phyloP scores from a whole-genome alignment of 2,329 filamentous ascomycete species.

The Epichloe gansuensis region DNA sequence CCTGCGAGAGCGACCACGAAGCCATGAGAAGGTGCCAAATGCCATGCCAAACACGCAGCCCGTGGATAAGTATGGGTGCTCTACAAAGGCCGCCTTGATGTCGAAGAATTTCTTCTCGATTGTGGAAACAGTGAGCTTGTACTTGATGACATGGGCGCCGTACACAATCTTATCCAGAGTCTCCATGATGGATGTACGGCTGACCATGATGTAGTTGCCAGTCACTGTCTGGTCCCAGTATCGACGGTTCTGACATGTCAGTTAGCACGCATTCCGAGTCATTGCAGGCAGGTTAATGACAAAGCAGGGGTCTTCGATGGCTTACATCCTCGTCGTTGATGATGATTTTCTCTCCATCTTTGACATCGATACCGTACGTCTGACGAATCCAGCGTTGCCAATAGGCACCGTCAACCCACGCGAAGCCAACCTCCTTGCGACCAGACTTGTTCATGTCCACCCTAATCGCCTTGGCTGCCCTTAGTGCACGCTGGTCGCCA shows the following conservation, averaged over 20 bases:
- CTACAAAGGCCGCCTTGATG: conserved; percentile 43
- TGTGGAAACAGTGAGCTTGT: conserved; percentile 65
- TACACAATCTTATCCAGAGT: conserved; percentile 62
- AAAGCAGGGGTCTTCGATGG: conserved; percentile 9
- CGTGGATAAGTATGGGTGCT: conserved; percentile 47
- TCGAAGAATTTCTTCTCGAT: conserved; percentile 62
- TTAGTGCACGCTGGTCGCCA: conserved; percentile 74
- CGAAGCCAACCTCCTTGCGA: conserved; percentile 83
- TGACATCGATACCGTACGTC: conserved; percentile 87
- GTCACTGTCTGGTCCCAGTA: conserved; percentile 93
- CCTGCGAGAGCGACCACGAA: conserved; percentile 42
- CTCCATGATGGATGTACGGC: conserved; percentile 81
- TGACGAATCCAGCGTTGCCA: conserved; percentile 95
- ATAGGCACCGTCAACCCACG: conserved; percentile 93
- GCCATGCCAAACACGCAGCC: conserved; percentile 46
- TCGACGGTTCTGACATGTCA: conserved; percentile 55
- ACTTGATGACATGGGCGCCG: conserved; percentile 56
- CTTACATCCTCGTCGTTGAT: conserved; percentile 96
- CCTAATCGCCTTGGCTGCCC: conserved; percentile 78
- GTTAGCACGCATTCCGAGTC: neutral
- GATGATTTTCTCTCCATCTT: conserved; percentile 80
- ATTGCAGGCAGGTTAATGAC: neutral
- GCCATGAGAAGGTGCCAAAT: conserved; percentile 40
- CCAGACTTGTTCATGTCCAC: conserved; percentile 84
- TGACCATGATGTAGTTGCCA: conserved; percentile 80